Evolutionary conservation across 2,329 filamentous ascomycete genomes (phyloP), one percentile per base, ranked within the genome.

Genomic region (Fusarium subglutinans): DNA sequence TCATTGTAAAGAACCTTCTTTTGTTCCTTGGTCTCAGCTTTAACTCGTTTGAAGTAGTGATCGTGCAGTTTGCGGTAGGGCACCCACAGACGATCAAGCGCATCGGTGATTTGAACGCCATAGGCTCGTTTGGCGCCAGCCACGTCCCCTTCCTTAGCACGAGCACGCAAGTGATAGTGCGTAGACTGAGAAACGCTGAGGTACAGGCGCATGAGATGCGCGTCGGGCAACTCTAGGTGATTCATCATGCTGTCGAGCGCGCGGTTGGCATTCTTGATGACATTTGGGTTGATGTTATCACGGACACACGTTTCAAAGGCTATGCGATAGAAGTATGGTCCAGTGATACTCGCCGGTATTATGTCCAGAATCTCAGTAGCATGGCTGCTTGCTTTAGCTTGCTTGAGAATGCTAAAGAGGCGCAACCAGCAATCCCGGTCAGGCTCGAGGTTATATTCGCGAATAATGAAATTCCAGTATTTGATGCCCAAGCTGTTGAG

Each of bases 401-500:
- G 81, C 58, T 90, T 89, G 41, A 96, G 87, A 47, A 93, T 82
- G 60, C 90, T 88, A 22, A 98, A 86, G 77, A 94, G 91, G 72
- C 87, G 85, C 73, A 90, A 86, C 83, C 91, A 93, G 79, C 94
- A 95, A 72, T 91, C 87, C 14, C 85, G 77, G 80, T 98, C 95
- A 2, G 96, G 95, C 5, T 84, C 79, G 67, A 98, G 83, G n/a
- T 83, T 83, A 80, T 90, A 87, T 18, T 86, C 82, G 5, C 85
- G 80, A 12, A 92, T 93, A 65, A 98, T 84, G 11, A 92, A 79
- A 24, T 92, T 85, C 95, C 95, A 98, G 82, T 98, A 98, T 38
- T 87, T 87, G 59, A 88, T 83, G n/a, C 90, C 93, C n/a, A 89
- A 82, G 20, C 88, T 87, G 13, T 90, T 89, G 59, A 89, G 87